Percentiles rank a stretch among this genome's conserved stretches.
Evolutionary conservation across 2,329 filamentous ascomycete genomes (phyloP).

Genomic region (Sporothrix inflata): DNA sequence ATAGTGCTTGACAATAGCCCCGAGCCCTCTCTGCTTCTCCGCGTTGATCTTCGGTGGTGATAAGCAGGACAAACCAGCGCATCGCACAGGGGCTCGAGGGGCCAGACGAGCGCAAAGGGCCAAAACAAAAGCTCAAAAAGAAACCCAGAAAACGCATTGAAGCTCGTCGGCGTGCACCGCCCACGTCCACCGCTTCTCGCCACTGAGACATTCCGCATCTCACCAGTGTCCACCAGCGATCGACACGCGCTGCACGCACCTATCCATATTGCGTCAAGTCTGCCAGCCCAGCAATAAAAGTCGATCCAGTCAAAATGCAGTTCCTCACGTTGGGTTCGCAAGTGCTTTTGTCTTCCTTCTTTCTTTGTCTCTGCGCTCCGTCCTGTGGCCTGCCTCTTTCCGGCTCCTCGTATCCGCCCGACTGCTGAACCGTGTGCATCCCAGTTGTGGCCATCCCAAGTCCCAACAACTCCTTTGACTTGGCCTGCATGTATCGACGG

Average conservation of each 20-base stretch:
- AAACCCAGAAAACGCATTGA: neutral
- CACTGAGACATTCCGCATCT: neutral
- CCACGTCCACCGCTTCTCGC: constrained; percentile 1
- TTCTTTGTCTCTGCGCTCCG: neutral
- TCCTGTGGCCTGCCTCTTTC: constrained; percentile 10
- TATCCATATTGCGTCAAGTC: neutral
- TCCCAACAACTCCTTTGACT: neutral
- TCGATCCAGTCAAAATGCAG: neutral
- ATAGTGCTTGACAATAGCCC: neutral
- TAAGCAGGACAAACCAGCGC: neutral
- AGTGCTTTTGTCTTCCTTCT: neutral
- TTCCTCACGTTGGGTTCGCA: neutral
- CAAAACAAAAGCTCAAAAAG: neutral
- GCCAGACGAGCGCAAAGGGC: neutral
- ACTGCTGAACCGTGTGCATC: neutral
- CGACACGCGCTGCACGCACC: neutral
- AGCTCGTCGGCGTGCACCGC: neutral
- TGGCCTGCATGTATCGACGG: neutral
- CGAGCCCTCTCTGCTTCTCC: neutral
- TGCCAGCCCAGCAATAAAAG: neutral
- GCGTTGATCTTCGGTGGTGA: neutral
- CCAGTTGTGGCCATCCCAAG: neutral
- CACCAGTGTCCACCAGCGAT: constrained; percentile 3
- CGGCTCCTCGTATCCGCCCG: neutral
- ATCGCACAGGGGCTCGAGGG: neutral